These are phyloP conservation scores for Trichosanthes cucumerina DNA, from an alignment of 306 rosid species.

Conservation along the genomic window DNA sequence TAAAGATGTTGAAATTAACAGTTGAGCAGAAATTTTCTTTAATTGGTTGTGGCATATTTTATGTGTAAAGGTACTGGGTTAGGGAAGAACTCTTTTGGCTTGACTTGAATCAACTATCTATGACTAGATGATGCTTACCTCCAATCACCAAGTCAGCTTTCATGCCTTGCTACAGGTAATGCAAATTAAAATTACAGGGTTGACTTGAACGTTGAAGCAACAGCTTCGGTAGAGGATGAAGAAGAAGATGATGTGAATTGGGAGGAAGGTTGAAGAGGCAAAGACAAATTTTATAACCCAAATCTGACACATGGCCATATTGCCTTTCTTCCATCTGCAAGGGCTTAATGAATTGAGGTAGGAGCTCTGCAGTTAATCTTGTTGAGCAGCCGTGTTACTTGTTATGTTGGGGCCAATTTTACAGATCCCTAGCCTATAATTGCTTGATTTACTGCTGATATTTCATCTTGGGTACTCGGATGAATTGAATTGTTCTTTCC, in stretches of 20 bases:
- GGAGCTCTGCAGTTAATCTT: slow-evolving; percentile 4
- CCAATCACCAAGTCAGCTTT: not conserved
- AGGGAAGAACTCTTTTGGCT: not conserved
- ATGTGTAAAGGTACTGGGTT: not conserved
- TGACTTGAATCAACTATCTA: not conserved
- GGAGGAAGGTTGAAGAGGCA: slow-evolving; percentile 71
- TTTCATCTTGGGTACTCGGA: not conserved
- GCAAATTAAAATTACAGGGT: slow-evolving; percentile 54
- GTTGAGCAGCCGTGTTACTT: not conserved
- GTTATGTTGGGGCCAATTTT: not conserved
- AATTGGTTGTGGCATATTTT: not conserved
- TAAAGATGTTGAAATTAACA: not conserved
- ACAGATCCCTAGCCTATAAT: not conserved
- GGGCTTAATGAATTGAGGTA: not conserved
- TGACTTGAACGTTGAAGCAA: slow-evolving; percentile 77
- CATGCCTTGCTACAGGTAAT: slow-evolving; percentile 31
- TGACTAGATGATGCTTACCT: not conserved
- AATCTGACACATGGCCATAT: not conserved
- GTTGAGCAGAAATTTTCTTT: not conserved
- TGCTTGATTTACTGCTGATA: slow-evolving; percentile 7
- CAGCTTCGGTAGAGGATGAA: slow-evolving; percentile 44
- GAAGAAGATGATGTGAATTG: slow-evolving; percentile 66
- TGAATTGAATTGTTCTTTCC: slow-evolving; percentile 3
- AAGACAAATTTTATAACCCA: not conserved
- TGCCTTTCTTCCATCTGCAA: slow-evolving; percentile 10